Percentiles rank a stretch among this genome's conserved stretches.
These are phyloP conservation scores for Fusarium globosum DNA, from an alignment of 2,329 filamentous ascomycete species.

Conservation along the genomic window DNA sequence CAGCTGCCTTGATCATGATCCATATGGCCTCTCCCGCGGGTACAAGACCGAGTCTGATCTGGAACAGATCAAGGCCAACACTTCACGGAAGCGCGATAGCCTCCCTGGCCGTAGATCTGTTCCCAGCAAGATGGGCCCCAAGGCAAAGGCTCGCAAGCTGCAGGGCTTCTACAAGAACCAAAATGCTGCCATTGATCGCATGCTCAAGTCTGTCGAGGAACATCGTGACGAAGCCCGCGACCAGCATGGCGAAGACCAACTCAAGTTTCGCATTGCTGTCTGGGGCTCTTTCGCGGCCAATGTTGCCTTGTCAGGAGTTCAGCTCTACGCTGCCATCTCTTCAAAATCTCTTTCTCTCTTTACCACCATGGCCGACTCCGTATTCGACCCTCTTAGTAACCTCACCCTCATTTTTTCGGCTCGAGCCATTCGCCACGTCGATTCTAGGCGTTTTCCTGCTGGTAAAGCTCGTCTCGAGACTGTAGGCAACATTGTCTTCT, in stretches of 20 bases:
- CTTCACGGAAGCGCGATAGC: slow-evolving; percentile 76
- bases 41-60: slow-evolving; percentile 85
- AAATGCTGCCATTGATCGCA: slow-evolving; percentile 91
- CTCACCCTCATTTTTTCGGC: slow-evolving; percentile 87
- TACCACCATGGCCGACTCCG: slow-evolving; percentile 94
- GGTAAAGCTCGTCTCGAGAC: slow-evolving; percentile 96
- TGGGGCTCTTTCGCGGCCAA: slow-evolving; percentile 83
- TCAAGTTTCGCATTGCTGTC: slow-evolving; percentile 76
- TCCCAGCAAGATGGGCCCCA: slow-evolving; percentile 39
- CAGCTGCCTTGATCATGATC: slow-evolving; percentile 72
- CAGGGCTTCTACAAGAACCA: slow-evolving; percentile 88
- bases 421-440: slow-evolving; percentile 88
- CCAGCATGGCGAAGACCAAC: slow-evolving; percentile 81
- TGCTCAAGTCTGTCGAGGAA: slow-evolving; percentile 93
- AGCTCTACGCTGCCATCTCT: slow-evolving; percentile 87
- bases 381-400: slow-evolving; percentile 94
- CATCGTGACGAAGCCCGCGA: slow-evolving; percentile 85
- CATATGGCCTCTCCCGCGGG: slow-evolving; percentile 79
- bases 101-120: slow-evolving; percentile 29
- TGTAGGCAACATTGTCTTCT: slow-evolving; percentile 95
- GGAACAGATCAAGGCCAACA: slow-evolving; percentile 81
- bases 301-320: slow-evolving; percentile 79
- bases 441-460: slow-evolving; percentile 86
- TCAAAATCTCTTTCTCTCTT: slow-evolving; percentile 95
- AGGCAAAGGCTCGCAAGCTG: slow-evolving; percentile 64